A percentile compares a stretch with the other conserved stretches of the same genome.
phyloP scores from a whole-genome alignment of 257 asterid species.

The Lithospermum erythrorhizon region DNA sequence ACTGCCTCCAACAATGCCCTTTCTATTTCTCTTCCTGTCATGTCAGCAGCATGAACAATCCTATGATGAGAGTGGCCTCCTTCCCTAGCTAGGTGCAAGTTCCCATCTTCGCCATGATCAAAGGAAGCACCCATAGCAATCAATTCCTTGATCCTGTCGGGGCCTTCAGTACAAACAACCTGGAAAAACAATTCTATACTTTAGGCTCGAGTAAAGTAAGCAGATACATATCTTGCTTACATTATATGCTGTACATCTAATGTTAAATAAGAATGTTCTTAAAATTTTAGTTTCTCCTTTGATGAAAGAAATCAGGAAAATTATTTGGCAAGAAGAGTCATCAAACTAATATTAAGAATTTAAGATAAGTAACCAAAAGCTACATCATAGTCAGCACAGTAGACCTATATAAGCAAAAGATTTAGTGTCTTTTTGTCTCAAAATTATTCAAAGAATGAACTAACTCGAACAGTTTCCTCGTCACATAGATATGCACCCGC shows the following conservation, averaged over 20 bases:
- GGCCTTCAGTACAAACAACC: constrained; percentile 99
- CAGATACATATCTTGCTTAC: neutral
- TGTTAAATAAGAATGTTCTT: too few relatives aligned
- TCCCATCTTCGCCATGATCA: constrained; percentile 98
- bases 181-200: constrained; percentile 20
- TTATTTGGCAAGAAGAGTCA: neutral
- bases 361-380: neutral
- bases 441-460: constrained; percentile 12
- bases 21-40: constrained; percentile 97
- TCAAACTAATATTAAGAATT: neutral
- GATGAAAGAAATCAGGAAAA: neutral
- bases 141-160: constrained; percentile 86
- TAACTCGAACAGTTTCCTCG: constrained; percentile 95
- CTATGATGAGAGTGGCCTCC: constrained; percentile 98
- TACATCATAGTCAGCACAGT: neutral
- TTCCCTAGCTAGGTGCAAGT: constrained; percentile 92
- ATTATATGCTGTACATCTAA: neutral
- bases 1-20: constrained; percentile 91
- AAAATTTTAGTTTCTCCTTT: neutral
- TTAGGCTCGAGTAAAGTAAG: constrained; percentile 10
- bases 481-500: constrained; percentile 99
- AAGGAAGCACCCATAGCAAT: constrained; percentile 99
- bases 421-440: neutral
- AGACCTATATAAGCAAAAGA: neutral
- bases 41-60: constrained; percentile 97